A percentile compares a stretch with the other conserved stretches of the same genome.
Evolutionary conservation across 306 rosid genomes (phyloP).

Genomic region (Prunus dulcis): DNA sequence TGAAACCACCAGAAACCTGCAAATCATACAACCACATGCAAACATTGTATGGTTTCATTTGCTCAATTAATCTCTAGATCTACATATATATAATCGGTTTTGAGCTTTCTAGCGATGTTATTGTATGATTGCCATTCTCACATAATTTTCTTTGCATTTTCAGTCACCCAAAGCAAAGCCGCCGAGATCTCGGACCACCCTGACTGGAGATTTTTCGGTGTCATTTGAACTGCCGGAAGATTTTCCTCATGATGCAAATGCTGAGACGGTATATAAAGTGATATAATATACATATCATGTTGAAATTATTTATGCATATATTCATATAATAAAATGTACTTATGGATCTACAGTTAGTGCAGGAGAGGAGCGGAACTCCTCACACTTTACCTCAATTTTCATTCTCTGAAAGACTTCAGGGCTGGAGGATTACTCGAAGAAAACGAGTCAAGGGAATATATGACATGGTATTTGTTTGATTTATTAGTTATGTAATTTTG

Average conservation of each 20-base stretch:
- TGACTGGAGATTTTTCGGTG: background rate
- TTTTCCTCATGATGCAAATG: background rate
- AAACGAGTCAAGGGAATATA: background rate
- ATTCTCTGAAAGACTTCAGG: background rate
- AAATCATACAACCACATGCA: background rate
- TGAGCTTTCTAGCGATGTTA: too few relatives aligned
- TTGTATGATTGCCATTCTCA: background rate
- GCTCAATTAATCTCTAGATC: background rate
- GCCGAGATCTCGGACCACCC: background rate
- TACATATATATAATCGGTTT: background rate
- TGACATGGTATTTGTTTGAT: conserved; percentile 6
- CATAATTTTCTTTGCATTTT: background rate
- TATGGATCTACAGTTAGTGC: too few relatives aligned
- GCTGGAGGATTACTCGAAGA: conserved; percentile 12
- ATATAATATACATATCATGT: background rate
- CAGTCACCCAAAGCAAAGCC: background rate
- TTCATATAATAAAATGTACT: background rate
- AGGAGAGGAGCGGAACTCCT: background rate
- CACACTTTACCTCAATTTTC: background rate
- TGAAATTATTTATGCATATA: background rate
- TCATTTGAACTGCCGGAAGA: conserved; percentile 11
- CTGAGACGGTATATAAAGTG: conserved; percentile 1
- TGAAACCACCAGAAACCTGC: background rate
- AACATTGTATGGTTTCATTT: background rate
- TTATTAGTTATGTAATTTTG: background rate